Conservation (phyloP, 768 basidiomycete genomes). For the Leccinum aurantiacum region DNA sequence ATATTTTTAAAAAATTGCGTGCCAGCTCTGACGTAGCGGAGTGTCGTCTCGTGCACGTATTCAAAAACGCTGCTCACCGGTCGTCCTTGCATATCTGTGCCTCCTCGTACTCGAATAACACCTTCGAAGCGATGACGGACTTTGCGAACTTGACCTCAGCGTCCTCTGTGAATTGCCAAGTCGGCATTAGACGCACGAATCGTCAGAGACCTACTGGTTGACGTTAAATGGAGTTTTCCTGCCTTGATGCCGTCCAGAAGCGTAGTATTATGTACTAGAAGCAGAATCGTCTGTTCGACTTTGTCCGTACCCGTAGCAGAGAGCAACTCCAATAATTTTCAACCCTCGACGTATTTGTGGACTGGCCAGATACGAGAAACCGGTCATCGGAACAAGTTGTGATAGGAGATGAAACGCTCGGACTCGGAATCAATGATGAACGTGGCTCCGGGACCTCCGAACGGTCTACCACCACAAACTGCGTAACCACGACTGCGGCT, state of each 20-base stretch:
- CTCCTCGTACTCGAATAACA: conserved; percentile 94
- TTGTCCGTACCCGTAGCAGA: conserved; percentile 64
- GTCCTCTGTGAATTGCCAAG: conserved; percentile 53
- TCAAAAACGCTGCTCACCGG: conserved; percentile 49
- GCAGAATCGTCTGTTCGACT: conserved; percentile 52
- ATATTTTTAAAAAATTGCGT: no score
- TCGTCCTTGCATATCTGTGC: conserved; percentile 94
- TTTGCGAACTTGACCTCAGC: conserved; percentile 82
- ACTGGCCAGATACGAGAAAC: no score
- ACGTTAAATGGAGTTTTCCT: conserved; percentile 88
- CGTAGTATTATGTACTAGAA: conserved; percentile 71
- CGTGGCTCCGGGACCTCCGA: neutral
- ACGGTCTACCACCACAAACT: no score
- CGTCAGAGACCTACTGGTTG: conserved; percentile 52
- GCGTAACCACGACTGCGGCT: no score
- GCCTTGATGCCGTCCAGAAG: conserved; percentile 82
- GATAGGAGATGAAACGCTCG: neutral
- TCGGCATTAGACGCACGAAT: neutral
- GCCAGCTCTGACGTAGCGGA: neutral
- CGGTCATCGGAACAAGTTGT: no score
- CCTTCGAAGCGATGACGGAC: conserved; percentile 94
- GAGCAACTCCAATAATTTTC: conserved; percentile 67
- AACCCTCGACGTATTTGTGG: no score
- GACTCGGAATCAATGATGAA: neutral
- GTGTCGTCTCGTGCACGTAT: neutral